Percentiles rank a stretch among this genome's conserved stretches.
These are phyloP conservation scores for Knoxdaviesia proteae DNA, from an alignment of 2,329 filamentous ascomycete genomes.

Conservation along the genomic window DNA sequence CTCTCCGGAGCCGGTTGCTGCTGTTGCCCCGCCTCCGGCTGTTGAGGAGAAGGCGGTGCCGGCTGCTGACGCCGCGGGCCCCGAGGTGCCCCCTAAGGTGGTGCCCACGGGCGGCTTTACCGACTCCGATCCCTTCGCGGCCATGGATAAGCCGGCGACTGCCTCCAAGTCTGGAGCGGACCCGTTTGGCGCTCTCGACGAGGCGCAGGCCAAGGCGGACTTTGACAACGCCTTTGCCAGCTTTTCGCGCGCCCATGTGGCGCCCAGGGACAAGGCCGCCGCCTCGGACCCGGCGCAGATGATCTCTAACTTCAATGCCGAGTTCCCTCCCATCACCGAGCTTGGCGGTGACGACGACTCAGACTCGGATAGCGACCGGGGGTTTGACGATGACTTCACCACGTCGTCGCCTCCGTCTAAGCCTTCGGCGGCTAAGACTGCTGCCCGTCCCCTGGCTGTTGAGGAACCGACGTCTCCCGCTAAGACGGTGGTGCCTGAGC, in stretches of 20 bases:
- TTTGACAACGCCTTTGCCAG: constrained; percentile 73
- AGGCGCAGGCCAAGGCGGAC: constrained; percentile 51
- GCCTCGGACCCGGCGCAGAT: constrained; percentile 21
- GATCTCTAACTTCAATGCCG: constrained; percentile 39
- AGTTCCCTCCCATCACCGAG: constrained; percentile 89
- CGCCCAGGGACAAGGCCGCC: constrained; percentile 11
- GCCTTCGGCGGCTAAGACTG: constrained; percentile 5
- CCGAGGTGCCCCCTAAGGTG: neutral
- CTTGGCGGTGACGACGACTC: constrained; percentile 67
- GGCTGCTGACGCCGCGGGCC: constrained; percentile 2
- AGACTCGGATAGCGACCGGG: constrained; percentile 56
- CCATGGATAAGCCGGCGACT: constrained; percentile 1
- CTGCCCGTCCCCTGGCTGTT: constrained; percentile 8
- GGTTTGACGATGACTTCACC: constrained; percentile 87
- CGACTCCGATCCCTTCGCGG: constrained; percentile 1
- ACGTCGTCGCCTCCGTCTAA: constrained; percentile 28
- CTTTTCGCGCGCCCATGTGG: constrained; percentile 32
- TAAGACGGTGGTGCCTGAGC: too few species aligned
- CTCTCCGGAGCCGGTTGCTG: constrained; percentile 2
- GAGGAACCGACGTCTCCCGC: too few species aligned
- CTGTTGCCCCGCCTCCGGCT: constrained; percentile 7
- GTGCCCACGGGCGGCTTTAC: neutral
- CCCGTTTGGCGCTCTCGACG: constrained; percentile 30
- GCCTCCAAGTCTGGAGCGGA: constrained; percentile 12
- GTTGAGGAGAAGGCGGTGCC: constrained; percentile 3